phyloP scores from a whole-genome alignment of 1,284 basidiomycete genomes.

The Rhodotorula sp. region DNA sequence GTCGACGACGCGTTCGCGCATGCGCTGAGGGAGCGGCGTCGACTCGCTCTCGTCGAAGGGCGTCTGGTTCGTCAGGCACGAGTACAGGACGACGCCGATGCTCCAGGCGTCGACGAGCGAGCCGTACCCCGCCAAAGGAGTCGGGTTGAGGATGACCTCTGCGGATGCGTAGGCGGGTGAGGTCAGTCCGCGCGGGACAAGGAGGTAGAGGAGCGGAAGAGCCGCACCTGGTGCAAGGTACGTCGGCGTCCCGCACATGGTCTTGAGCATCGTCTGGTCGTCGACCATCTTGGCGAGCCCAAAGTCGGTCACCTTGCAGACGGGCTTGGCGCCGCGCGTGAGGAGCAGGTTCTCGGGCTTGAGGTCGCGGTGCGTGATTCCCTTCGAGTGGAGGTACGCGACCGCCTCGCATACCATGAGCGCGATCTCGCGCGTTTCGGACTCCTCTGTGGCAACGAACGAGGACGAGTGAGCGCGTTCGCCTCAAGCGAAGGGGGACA shows the following conservation, averaged over 20 bases:
- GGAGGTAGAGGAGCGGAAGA: too few species aligned
- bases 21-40: constrained; percentile 53
- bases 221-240: constrained; percentile 67
- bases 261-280: constrained; percentile 57
- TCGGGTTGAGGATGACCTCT: constrained; percentile 75
- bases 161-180: background rate
- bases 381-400: constrained; percentile 67
- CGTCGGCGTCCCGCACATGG: constrained; percentile 80
- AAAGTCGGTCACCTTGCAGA: constrained; percentile 85
- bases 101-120: constrained; percentile 90
- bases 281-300: constrained; percentile 87
- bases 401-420: constrained; percentile 71
- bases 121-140: constrained; percentile 69
- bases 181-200: background rate
- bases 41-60: constrained; percentile 69
- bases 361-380: constrained; percentile 83
- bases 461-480: background rate
- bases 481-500: background rate
- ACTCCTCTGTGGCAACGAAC: constrained; percentile 58
- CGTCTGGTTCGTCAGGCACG: constrained; percentile 69
- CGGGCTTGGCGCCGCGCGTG: constrained; percentile 64
- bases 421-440: constrained; percentile 63
- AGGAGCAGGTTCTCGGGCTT: constrained; percentile 88
- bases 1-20: constrained; percentile 41
- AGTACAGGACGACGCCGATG: constrained; percentile 86